Conservation (phyloP, 163 green algal genomes). For the Prototheca cutis region DNA sequence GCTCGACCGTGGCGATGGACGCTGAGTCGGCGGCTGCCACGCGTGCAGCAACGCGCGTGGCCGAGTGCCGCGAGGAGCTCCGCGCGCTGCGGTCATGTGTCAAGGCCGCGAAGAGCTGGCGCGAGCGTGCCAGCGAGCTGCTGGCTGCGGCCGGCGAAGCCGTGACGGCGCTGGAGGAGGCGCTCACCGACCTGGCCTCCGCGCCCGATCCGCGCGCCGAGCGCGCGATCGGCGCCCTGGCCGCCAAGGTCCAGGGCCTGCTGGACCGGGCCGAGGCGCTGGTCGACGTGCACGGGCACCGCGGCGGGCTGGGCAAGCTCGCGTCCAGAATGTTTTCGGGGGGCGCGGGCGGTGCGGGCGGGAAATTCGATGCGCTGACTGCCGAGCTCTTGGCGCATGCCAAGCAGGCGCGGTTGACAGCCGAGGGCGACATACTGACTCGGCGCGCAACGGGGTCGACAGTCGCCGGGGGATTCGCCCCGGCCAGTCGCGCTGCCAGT, state of each 20-base stretch:
- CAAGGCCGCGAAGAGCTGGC: conserved; percentile 20
- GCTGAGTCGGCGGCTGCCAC: conserved; percentile 3
- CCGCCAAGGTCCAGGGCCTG: background rate
- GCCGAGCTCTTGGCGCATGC: conserved; percentile 11
- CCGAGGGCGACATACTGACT: background rate
- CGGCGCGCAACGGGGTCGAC: no score
- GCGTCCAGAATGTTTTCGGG: conserved; percentile 9
- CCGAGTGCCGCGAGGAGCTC: conserved; percentile 25
- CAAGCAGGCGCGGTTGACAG: conserved; percentile 6
- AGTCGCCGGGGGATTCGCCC: no score
- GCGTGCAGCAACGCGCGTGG: conserved; percentile 7
- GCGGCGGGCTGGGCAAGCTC: conserved; percentile 13
- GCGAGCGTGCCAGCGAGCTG: conserved; percentile 29
- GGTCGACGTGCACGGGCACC: conserved; percentile 21
- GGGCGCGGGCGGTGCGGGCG: background rate
- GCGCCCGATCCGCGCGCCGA: background rate
- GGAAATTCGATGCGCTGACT: conserved; percentile 12
- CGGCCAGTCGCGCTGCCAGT: background rate
- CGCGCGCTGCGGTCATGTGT: conserved; percentile 16
- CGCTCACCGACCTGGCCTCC: conserved; percentile 12
- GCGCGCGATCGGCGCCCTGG: conserved; percentile 10
- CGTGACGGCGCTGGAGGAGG: conserved; percentile 30
- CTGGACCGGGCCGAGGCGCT: conserved; percentile 14
- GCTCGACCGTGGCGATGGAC: background rate
- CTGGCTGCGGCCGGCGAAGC: conserved; percentile 24